Conservation (phyloP, 2,329 filamentous ascomycete species). For the Apiospora rasikravindrae region DNA sequence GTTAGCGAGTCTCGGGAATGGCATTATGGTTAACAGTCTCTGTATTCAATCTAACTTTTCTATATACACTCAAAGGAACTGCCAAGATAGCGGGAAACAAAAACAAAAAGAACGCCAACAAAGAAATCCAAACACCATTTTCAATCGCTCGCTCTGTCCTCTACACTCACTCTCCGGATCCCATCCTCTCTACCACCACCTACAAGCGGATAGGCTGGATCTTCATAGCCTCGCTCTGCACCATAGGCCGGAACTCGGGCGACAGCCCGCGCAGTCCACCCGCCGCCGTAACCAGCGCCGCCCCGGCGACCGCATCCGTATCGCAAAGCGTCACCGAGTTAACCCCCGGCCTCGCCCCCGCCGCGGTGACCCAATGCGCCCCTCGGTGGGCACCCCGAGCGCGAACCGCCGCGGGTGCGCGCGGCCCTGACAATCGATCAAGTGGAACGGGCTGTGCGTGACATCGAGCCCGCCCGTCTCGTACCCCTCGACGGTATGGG, state of each 20-base stretch:
- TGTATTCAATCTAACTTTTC: background rate
- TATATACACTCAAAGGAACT: background rate
- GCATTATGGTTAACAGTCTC: background rate
- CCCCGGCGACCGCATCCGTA: constrained; percentile 25
- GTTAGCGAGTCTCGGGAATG: background rate
- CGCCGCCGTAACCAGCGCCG: background rate
- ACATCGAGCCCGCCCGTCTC: constrained; percentile 25
- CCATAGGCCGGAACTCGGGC: background rate
- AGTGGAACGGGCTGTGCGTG: constrained; percentile 18
- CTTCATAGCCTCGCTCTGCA: background rate
- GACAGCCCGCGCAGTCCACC: background rate
- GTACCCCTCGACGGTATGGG: constrained; percentile 21
- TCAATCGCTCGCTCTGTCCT: background rate
- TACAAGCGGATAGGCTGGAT: background rate
- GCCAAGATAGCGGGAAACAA: background rate
- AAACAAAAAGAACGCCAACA: background rate
- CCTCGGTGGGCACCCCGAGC: constrained; percentile 28
- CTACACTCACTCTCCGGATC: background rate
- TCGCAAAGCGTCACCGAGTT: constrained; percentile 27
- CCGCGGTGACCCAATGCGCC: constrained; percentile 28
- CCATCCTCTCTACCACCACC: too few relatives aligned
- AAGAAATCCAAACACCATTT: background rate
- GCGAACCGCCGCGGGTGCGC: constrained; percentile 26
- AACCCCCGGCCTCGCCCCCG: constrained; percentile 26
- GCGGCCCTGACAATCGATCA: constrained; percentile 24